These are phyloP conservation scores for Hermanozyma aechmeae DNA, from an alignment of 805 yeast species.

Conservation along the genomic window DNA sequence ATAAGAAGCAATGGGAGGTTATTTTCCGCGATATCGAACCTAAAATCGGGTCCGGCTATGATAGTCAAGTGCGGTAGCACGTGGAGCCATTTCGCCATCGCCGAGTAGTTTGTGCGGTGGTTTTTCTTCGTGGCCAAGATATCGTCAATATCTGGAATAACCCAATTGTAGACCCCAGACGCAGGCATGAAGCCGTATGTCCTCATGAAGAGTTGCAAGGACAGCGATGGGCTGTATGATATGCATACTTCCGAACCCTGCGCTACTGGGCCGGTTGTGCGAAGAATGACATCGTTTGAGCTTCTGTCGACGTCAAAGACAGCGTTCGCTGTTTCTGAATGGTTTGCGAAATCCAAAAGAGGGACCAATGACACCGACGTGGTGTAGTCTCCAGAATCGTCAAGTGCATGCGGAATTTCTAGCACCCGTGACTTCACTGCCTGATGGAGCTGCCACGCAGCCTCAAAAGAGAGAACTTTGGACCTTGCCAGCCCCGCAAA, in stretches of 20 bases:
- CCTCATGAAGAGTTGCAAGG: constrained; percentile 3
- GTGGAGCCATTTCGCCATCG: constrained; percentile 10
- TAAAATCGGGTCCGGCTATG: neutral
- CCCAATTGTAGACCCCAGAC: constrained; percentile 3
- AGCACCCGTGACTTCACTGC: constrained; percentile 52
- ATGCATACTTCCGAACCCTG: constrained; percentile 7
- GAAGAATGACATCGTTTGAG: constrained; percentile 34
- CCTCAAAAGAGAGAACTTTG: constrained; percentile 14
- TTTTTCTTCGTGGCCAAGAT: neutral
- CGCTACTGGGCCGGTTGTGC: constrained; percentile 2
- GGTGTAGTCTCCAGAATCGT: constrained; percentile 24
- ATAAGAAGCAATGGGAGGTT: constrained; percentile 8
- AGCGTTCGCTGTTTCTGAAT: constrained; percentile 32
- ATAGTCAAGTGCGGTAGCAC: constrained; percentile 5
- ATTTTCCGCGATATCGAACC: constrained; percentile 2
- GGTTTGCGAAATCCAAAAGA: constrained; percentile 60
- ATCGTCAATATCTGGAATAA: constrained; percentile 2
- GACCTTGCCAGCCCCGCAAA: constrained; percentile 1
- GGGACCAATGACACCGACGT: constrained; percentile 57
- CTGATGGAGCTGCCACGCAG: constrained; percentile 21
- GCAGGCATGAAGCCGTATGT: constrained; percentile 10
- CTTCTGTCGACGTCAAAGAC: constrained; percentile 50
- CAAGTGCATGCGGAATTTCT: constrained; percentile 45
- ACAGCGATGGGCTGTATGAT: constrained; percentile 6
- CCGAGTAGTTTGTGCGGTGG: constrained; percentile 1